Evolutionary conservation across 2,329 filamentous ascomycete species (phyloP).

Genomic region (Xylaria sp.): DNA sequence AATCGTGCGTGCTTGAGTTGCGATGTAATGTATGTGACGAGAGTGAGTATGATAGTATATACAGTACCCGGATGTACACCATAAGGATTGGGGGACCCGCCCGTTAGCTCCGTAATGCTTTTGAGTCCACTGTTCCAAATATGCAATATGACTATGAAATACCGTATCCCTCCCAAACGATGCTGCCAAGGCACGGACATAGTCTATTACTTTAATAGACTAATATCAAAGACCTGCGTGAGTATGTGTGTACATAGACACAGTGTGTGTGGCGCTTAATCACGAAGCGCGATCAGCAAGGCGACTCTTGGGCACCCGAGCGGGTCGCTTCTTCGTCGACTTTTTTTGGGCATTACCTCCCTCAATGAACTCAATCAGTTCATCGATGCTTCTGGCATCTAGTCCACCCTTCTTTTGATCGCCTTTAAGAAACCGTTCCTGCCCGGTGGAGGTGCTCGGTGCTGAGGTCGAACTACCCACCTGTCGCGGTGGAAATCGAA

Average conservation of each 20-base stretch:
- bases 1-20: conserved; percentile 18
- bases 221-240: conserved; percentile 1
- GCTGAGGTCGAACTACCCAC: conserved; percentile 66
- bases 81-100: neutral
- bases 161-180: conserved; percentile 5
- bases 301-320: conserved; percentile 65
- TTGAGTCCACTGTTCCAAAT: conserved; percentile 10
- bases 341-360: conserved; percentile 69
- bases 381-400: conserved; percentile 88
- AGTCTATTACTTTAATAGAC: conserved; percentile 2
- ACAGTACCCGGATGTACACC: conserved; percentile 21
- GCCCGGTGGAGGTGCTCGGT: conserved; percentile 51
- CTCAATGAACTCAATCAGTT: conserved; percentile 94
- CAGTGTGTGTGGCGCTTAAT: conserved; percentile 5
- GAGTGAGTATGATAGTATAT: conserved; percentile 30
- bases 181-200: neutral
- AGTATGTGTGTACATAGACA: too few species aligned
- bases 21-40: conserved; percentile 14
- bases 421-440: conserved; percentile 21
- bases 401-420: conserved; percentile 50
- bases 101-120: conserved; percentile 15
- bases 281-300: conserved; percentile 49
- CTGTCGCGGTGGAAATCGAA: conserved; percentile 73
- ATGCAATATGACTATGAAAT: conserved; percentile 28
- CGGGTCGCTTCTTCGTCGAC: conserved; percentile 66